These are phyloP conservation scores for Cystobasidiopsis lactophilus DNA, from an alignment of 768 basidiomycete genomes.

Conservation along the genomic window DNA sequence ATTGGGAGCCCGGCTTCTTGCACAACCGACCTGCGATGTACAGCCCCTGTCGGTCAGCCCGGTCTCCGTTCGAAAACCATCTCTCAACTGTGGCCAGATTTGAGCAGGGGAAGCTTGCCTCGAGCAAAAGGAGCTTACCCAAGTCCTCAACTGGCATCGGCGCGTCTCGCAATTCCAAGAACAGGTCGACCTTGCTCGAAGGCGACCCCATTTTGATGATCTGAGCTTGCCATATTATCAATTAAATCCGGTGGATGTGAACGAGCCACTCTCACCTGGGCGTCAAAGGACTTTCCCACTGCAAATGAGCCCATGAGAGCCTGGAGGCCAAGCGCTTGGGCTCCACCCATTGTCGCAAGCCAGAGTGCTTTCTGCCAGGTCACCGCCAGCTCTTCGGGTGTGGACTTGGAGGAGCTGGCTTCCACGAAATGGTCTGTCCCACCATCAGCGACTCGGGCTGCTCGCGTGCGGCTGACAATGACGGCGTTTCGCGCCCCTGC, in stretches of 20 bases:
- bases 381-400: constrained; percentile 30
- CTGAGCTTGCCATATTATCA: no score
- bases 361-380: constrained; percentile 65
- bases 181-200: constrained; percentile 30
- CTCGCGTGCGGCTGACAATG: constrained; percentile 45
- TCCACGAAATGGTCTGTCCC: not conserved
- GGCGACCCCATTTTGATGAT: no score
- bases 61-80: constrained; percentile 73
- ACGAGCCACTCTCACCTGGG: constrained; percentile 21
- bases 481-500: constrained; percentile 60
- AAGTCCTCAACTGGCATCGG: constrained; percentile 39
- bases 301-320: constrained; percentile 16
- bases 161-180: constrained; percentile 33
- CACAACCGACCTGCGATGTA: constrained; percentile 35
- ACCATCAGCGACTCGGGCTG: constrained; percentile 21
- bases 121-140: no score
- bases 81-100: no score
- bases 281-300: constrained; percentile 23
- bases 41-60: constrained; percentile 39
- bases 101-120: no score
- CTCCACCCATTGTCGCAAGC: constrained; percentile 61
- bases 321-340: constrained; percentile 40
- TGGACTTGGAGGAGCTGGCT: not conserved
- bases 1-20: not conserved
- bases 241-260: no score